Evolutionary conservation across 2,329 filamentous ascomycete species (phyloP).

Genomic region (Zasmidium citrigriseum): DNA sequence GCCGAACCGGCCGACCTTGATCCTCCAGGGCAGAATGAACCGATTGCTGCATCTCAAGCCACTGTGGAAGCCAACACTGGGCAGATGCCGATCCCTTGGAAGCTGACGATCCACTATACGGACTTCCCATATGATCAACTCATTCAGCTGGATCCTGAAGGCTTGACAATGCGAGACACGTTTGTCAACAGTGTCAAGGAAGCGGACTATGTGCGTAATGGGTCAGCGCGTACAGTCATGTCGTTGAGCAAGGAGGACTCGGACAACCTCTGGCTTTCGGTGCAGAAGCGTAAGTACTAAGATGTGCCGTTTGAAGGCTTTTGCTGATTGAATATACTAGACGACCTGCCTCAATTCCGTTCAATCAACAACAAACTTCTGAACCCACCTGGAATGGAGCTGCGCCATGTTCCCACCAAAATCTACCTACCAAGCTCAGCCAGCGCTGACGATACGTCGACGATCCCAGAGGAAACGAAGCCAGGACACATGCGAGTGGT

Average conservation of each 20-base stretch:
- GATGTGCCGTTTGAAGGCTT: neutral
- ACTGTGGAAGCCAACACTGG: slow-evolving; percentile 5
- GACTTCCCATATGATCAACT: slow-evolving; percentile 61
- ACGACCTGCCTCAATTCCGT: slow-evolving; percentile 72
- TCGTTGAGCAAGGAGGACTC: slow-evolving; percentile 81
- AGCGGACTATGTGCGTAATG: slow-evolving; percentile 84
- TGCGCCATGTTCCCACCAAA: slow-evolving; percentile 83
- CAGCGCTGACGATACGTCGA: slow-evolving; percentile 36
- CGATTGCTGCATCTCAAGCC: slow-evolving; percentile 13
- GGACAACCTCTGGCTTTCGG: slow-evolving; percentile 77
- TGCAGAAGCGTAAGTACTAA: slow-evolving; percentile 65
- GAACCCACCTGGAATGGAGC: slow-evolving; percentile 66
- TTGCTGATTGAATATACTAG: slow-evolving; percentile 41
- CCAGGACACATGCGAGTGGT: slow-evolving; percentile 54
- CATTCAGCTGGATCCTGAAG: slow-evolving; percentile 56
- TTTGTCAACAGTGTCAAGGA: slow-evolving; percentile 73
- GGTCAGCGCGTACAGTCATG: slow-evolving; percentile 88
- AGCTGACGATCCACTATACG: slow-evolving; percentile 62
- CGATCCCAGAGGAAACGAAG: slow-evolving; percentile 34
- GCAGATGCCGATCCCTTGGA: slow-evolving; percentile 57
- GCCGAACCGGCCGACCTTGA: slow-evolving; percentile 47
- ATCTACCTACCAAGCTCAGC: slow-evolving; percentile 71
- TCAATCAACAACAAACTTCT: slow-evolving; percentile 76
- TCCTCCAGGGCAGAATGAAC: slow-evolving; percentile 1
- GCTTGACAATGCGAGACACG: slow-evolving; percentile 61